These are phyloP conservation scores for Fusarium chuoi DNA, from an alignment of 2,329 filamentous ascomycete species.

Conservation along the genomic window DNA sequence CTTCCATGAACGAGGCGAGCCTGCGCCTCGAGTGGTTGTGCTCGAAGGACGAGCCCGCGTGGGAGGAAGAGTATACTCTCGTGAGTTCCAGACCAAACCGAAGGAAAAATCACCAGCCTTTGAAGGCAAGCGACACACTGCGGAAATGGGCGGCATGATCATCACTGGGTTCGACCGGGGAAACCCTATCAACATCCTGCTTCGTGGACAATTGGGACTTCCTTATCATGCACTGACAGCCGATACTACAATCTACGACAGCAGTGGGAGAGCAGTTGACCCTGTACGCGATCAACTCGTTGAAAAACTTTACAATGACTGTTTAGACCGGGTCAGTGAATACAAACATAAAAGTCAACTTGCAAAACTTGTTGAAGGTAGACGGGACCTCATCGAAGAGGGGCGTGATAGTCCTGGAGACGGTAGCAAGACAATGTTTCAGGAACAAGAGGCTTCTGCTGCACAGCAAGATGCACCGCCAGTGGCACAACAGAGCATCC, in stretches of 20 bases:
- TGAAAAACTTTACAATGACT: constrained; percentile 94
- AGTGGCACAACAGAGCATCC: constrained; percentile 64
- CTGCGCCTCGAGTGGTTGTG: constrained; percentile 78
- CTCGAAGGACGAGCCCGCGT: constrained; percentile 89
- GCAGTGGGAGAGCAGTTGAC: constrained; percentile 80
- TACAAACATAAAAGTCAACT: constrained; percentile 84
- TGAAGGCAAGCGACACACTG: constrained; percentile 76
- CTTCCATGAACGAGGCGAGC: constrained; percentile 72
- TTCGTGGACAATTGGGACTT: constrained; percentile 89
- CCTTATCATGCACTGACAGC: constrained; percentile 83
- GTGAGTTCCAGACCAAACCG: constrained; percentile 69
- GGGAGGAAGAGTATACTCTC: constrained; percentile 93
- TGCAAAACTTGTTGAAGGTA: constrained; percentile 80
- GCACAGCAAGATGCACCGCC: constrained; percentile 66
- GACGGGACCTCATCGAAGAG: constrained; percentile 82
- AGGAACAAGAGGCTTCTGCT: constrained; percentile 76
- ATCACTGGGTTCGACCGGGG: constrained; percentile 96
- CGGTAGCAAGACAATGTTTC: constrained; percentile 74
- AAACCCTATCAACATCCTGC: constrained; percentile 90
- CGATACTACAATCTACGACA: constrained; percentile 91
- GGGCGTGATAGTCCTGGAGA: constrained; percentile 81
- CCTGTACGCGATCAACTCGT: constrained; percentile 81
- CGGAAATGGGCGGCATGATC: constrained; percentile 98
- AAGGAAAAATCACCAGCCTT: constrained; percentile 60
- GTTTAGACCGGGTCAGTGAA: constrained; percentile 88